Evolutionary conservation across 1,139 yeast species (phyloP), one percentile per base, ranked within the genome.

Genomic region (Lodderomyces metapsilosis): DNA sequence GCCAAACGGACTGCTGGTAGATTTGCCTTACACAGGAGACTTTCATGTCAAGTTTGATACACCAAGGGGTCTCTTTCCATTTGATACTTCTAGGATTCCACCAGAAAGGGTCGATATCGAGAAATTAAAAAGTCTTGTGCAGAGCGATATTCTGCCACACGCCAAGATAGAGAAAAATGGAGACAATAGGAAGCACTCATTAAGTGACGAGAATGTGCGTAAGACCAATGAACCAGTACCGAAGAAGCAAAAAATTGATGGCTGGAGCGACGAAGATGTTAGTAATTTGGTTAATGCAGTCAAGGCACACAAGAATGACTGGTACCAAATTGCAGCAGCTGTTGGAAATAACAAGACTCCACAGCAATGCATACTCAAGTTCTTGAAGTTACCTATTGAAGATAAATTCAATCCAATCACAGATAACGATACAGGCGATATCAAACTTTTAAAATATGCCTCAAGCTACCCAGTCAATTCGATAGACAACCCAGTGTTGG

Each of bases 21-120:
- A 75, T 4, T 64, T 72, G 43, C 91, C 89, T 9, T 79, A 71
- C 50, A 79, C 91, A 8, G 85, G 86, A 17, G 88, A 82, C 47
- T 83, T 76, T 54, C 74, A 78, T 33, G 80, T 83, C 2, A 79
- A 76, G 44, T 83, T 82, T 53, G 98, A 94, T 62, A 88, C 96
- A 0, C 98, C 98, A 37, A 76, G 96, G 50, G 98, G 98, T 0
- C 68, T 91, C 51, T 91, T 89, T 59, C 98, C 98, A 18, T 92
- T 91, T 63, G 94, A 89, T 57, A 83, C 89, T 16, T 82, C 78
- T 57, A 82, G 80, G 46, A 68, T 76, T 42, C 79, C 80, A 28
- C 72, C 77, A 3, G 78, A 68, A 35, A 56, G 71, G 37, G 77
- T 82, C 12, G 84, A 83, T 57, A 60, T 82, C 49, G 70, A 71